Evolutionary conservation across 2,329 filamentous ascomycete genomes (phyloP), one percentile per base, ranked within the genome.

Genomic region (Colletotrichum shisoi): DNA sequence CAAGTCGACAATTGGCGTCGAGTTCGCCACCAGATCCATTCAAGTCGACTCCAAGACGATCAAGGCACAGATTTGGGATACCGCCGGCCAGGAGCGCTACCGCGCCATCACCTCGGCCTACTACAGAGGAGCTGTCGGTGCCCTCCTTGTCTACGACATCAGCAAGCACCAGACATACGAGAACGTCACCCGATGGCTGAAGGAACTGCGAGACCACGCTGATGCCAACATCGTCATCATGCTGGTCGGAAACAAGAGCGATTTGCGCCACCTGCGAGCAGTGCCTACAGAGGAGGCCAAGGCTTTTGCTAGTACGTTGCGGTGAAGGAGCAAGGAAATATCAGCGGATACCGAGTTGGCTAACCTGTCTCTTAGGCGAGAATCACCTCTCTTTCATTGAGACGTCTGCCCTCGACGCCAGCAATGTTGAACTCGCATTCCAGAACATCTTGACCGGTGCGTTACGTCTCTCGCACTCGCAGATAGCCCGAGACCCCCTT

Each of bases 61-160:
- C 89, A 99, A 99, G 87, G 95, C 95, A 74, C 95, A 99, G 85
- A 99, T 99, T 77, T 99, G 96, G 95, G 95, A 99, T 85, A 99
- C 95, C 67, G 95, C 95, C 73, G 95, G 95, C 73, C 95, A 99
- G 84, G 95, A 99, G 83, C 91, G 95, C 80, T 99, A 98, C 85
- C 92, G 96, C 79, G 95, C 95, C 79, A 99, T 99, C 80, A 99
- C 95, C 74, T 97, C 95, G 68, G 95, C 95, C 73, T 99, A 99
- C 85, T 99, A 99, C 83, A 91, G 95, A 75, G 96, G 95, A 76
- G 96, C 95, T 62, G 95, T 99, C 64, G 95, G 95, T 75, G 95
- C 95, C 71, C 89, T 99, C 69, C 92, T 99, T 71, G 95, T 99
- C 77, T 99, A 99, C 85, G 94, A 99, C 81, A 98, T 98, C 81